phyloP scores from a whole-genome alignment of 805 yeast species.

The Lachancea kluyveri region DNA sequence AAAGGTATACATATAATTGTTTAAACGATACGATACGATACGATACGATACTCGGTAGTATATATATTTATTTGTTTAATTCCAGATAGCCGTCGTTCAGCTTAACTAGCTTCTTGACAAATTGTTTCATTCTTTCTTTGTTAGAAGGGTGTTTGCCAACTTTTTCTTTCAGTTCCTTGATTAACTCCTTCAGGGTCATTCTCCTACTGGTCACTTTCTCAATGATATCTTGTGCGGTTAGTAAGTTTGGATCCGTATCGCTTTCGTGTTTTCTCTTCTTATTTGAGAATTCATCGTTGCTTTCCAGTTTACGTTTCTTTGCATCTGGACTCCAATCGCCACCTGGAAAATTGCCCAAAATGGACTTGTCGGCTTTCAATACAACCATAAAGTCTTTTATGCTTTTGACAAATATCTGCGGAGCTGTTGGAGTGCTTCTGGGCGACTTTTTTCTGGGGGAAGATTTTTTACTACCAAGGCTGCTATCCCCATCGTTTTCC shows the following conservation, averaged over 20 bases:
- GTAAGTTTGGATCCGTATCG: constrained; percentile 26
- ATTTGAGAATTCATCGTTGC: constrained; percentile 3
- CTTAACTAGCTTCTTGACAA: constrained; percentile 52
- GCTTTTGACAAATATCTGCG: constrained; percentile 38
- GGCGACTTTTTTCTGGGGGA: constrained; percentile 22
- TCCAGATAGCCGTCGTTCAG: constrained; percentile 34
- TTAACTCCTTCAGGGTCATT: constrained; percentile 55
- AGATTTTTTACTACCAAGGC: constrained; percentile 30
- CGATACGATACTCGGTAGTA: no score
- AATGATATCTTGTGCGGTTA: constrained; percentile 70
- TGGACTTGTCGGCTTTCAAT: constrained; percentile 55
- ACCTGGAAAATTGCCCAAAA: constrained; percentile 59
- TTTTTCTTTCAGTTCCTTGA: constrained; percentile 53
- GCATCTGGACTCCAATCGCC: constrained; percentile 81
- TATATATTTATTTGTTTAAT: constrained; percentile 4
- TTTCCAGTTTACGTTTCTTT: constrained; percentile 32
- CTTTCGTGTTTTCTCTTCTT: constrained; percentile 2
- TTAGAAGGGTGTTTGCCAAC: constrained; percentile 60
- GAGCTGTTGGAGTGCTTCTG: constrained; percentile 15
- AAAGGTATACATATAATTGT: neutral
- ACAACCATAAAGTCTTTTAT: constrained; percentile 50
- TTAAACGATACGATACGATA: no score
- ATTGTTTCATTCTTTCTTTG: constrained; percentile 49
- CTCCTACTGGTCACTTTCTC: constrained; percentile 43
- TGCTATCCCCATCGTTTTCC: constrained; percentile 34